A percentile compares a stretch with the other conserved stretches of the same genome.
These are phyloP conservation scores for Tolypocladium ovalisporum DNA, from an alignment of 2,329 filamentous ascomycete species.

Conservation along the genomic window DNA sequence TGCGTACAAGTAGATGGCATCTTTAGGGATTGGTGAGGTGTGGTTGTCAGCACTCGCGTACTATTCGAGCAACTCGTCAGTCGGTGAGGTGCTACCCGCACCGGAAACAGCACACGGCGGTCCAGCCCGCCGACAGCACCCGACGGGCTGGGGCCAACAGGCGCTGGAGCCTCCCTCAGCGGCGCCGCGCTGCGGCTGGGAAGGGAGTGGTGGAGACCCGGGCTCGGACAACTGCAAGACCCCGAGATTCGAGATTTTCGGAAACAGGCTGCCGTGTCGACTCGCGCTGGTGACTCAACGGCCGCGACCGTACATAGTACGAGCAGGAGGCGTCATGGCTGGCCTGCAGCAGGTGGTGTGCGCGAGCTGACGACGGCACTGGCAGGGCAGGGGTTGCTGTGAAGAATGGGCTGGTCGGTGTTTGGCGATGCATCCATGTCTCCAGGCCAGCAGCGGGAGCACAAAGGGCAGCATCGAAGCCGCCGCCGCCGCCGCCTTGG, in stretches of 20 bases:
- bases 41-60: too few species aligned
- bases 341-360: background rate
- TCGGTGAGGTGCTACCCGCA: background rate
- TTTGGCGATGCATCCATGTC: background rate
- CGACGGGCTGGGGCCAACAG: background rate
- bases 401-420: background rate
- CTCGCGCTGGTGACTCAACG: background rate
- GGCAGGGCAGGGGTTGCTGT: background rate
- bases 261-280: background rate
- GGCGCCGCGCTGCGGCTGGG: background rate
- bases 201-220: background rate
- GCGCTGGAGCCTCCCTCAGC: background rate
- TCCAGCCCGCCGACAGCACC: background rate
- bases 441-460: too few species aligned
- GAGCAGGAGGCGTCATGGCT: too few species aligned
- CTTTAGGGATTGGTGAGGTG: too few species aligned
- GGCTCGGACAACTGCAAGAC: constrained; percentile 7
- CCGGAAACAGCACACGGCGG: background rate
- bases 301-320: background rate
- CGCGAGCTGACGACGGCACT: background rate
- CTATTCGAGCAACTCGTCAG: too few species aligned
- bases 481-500: too few species aligned
- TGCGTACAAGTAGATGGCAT: too few species aligned
- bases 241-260: constrained; percentile 1
- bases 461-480: too few species aligned